Conservation (phyloP, 2,329 filamentous ascomycete genomes). For the Xylariomycetidae sp. region DNA sequence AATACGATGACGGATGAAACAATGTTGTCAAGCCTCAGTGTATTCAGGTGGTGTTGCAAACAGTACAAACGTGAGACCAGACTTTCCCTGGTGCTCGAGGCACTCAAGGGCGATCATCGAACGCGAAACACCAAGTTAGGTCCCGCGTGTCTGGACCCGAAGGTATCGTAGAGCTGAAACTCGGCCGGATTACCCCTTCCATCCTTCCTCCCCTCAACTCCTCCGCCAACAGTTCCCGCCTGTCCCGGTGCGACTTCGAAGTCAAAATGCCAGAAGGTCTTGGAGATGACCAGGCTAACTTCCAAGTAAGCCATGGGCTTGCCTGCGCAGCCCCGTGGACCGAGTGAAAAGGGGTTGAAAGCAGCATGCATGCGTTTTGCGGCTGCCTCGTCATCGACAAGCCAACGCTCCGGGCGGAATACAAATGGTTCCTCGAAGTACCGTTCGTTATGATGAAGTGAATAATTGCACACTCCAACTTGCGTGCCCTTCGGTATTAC, state of each 20-base stretch:
- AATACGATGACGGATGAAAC: background rate
- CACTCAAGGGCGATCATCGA: too few species aligned
- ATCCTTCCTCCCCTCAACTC: background rate
- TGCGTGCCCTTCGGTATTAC: slow-evolving; percentile 3
- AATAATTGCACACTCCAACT: slow-evolving; percentile 2
- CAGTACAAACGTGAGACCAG: background rate
- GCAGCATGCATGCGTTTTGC: background rate
- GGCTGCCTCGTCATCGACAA: background rate
- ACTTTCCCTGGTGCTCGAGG: background rate
- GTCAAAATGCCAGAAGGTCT: slow-evolving; percentile 7
- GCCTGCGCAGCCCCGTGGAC: slow-evolving; percentile 2
- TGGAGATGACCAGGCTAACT: slow-evolving; percentile 3
- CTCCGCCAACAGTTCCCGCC: slow-evolving; percentile 4
- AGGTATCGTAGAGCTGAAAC: slow-evolving; percentile 12
- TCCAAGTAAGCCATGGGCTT: slow-evolving; percentile 5
- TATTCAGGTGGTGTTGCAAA: background rate
- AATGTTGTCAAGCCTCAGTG: background rate
- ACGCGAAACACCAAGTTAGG: slow-evolving; percentile 11
- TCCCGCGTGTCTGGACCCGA: slow-evolving; percentile 7
- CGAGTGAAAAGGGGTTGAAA: slow-evolving; percentile 4
- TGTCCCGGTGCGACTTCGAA: slow-evolving; percentile 1
- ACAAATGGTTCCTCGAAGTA: slow-evolving; percentile 4
- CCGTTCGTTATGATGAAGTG: slow-evolving; percentile 5
- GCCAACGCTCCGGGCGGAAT: slow-evolving; percentile 7
- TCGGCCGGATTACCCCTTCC: slow-evolving; percentile 5